Base-by-base conservation (phyloP, 805 yeast genomes). In the Nakazawaea anatomiae region DNA sequence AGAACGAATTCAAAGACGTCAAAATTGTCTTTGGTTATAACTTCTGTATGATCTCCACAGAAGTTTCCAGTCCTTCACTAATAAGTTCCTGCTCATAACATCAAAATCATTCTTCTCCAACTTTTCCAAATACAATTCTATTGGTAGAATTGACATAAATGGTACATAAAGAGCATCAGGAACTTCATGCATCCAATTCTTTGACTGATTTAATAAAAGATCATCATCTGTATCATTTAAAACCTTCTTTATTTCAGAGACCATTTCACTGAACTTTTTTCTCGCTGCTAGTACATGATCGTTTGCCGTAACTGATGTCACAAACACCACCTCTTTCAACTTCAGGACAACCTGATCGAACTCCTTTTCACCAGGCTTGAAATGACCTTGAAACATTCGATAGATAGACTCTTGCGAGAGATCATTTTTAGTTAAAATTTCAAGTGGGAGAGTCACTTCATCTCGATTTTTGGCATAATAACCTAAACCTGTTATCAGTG, bases 281-380 rank as follows among this genome's bases (percentile, higher is more conserved):
- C 86, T 70, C 1, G 94, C 89, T 0, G 90, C 71, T 4, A 88
- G 63, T 3, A 89, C 60, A 63, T 88, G 96, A 62, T 88, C 96
- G 65, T 89, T 88, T 3, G 96, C 94, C 1, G 75, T 68, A 5
- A 85, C 80, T 2, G 94, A 87, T 5, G 85, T 77, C 44, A 83
- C 88, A 59, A 76, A 89, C 1, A 86, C 72, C 7, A 82, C 79
- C 58, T 83, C 81, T 53, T 77, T 76, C 52, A 86, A 58, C 48
- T 65, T 66, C 7, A 69, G 71, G 8, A n/a, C 8, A 31, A 60
- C 55, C 2, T 63, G 56, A n/a, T 63, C 70, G 3, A 59, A 52
- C 8, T 61, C 68, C 36, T 55, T 27, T 3, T 58, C 54, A 4
- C 60, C 61, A 9, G 62, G 63, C 30, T 58, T 67, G 7, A 72